These are phyloP conservation scores for Salix arbutifolia DNA, from an alignment of 345 rosid genomes.

Conservation along the genomic window DNA sequence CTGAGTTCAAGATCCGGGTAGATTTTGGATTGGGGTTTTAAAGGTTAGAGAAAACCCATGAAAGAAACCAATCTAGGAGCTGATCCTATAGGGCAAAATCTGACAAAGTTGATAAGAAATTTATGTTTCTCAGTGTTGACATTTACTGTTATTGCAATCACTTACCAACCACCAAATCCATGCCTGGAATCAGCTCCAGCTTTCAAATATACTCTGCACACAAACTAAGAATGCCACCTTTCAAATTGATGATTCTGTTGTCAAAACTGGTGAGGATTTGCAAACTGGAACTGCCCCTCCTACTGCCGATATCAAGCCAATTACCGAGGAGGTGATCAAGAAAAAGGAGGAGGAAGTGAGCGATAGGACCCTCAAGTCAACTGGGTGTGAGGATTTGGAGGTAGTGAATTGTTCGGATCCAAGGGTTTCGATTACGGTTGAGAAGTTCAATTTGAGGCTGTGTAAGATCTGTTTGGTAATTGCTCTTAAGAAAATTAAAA, in stretches of 20 bases:
- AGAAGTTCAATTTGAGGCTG: constrained; percentile 68
- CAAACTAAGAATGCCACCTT: constrained; percentile 72
- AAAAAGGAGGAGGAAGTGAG: constrained; percentile 17
- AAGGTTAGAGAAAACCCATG: constrained; percentile 31
- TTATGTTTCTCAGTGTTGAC: constrained; percentile 88
- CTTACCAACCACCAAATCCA: constrained; percentile 96
- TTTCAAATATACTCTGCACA: constrained; percentile 64
- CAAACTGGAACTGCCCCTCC: constrained; percentile 17
- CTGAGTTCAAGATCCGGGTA: constrained; percentile 11
- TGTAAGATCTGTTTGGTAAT: constrained; percentile 31
- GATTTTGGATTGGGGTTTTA: constrained; percentile 7
- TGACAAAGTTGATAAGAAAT: constrained; percentile 76
- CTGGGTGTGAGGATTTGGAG: constrained; percentile 27
- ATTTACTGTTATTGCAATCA: constrained; percentile 75
- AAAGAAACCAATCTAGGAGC: constrained; percentile 58
- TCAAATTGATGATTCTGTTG: constrained; percentile 57
- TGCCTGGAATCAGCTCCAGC: constrained; percentile 94
- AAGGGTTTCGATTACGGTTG: constrained; percentile 51
- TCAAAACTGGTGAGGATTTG: constrained; percentile 84
- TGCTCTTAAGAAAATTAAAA: too few species aligned
- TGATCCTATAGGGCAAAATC: constrained; percentile 75
- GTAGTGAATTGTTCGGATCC: constrained; percentile 87
- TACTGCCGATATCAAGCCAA: constrained; percentile 1
- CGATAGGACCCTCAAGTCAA: constrained; percentile 17
- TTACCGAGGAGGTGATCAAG: constrained; percentile 25